Conservation (phyloP, 192 early-diverging fungal species). For the Mortierella hygrophila region DNA sequence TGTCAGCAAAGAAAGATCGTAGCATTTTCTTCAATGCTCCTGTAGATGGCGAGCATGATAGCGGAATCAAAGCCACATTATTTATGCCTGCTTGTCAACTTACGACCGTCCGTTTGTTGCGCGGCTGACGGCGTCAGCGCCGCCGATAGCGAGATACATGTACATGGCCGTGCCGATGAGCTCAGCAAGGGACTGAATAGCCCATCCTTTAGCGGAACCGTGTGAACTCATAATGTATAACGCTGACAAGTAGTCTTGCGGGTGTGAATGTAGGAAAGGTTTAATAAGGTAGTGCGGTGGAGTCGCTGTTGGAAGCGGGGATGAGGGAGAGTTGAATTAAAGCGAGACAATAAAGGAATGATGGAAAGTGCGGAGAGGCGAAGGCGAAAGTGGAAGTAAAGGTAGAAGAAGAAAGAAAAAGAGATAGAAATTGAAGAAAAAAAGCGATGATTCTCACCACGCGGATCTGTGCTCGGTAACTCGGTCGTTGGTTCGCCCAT, state of each 20-base stretch:
- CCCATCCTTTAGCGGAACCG: conserved; percentile 13
- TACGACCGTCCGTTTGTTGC: conserved; percentile 22
- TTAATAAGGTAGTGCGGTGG: background rate
- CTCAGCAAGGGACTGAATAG: conserved; percentile 42
- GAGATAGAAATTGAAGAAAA: background rate
- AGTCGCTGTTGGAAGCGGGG: background rate
- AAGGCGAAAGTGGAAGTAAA: background rate
- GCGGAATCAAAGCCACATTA: too few relatives aligned
- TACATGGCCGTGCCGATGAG: conserved; percentile 59
- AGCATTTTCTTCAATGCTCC: background rate
- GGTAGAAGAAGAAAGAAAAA: background rate
- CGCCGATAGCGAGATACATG: conserved; percentile 59
- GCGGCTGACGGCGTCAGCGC: conserved; percentile 40
- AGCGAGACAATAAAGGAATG: background rate
- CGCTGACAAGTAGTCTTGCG: background rate
- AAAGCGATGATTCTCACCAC: background rate
- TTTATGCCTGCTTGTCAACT: background rate
- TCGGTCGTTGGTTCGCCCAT: background rate
- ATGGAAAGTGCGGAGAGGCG: background rate
- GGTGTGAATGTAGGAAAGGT: background rate
- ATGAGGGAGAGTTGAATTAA: background rate
- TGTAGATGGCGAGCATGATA: background rate
- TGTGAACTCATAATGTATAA: conserved; percentile 7
- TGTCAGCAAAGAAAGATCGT: background rate
- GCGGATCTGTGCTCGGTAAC: background rate